phyloP scores from a whole-genome alignment of 805 yeast species.

The Blastobotrys chiropterorum region DNA sequence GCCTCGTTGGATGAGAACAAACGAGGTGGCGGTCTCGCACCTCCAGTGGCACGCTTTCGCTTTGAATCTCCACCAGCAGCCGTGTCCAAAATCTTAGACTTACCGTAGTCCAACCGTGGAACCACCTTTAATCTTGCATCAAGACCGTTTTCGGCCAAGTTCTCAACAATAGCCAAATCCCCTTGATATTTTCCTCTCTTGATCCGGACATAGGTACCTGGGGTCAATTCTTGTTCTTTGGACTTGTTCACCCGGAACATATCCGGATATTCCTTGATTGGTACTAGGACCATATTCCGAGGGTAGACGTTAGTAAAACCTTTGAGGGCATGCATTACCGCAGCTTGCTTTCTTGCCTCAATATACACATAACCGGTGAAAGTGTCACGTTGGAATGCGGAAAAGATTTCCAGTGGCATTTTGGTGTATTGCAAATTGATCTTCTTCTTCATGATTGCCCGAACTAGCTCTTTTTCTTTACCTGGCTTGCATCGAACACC shows the following conservation, averaged over 20 bases:
- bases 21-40: constrained; percentile 76
- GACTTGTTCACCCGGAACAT: constrained; percentile 83
- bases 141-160: constrained; percentile 87
- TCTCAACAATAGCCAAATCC: constrained; percentile 89
- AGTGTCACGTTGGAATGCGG: constrained; percentile 91
- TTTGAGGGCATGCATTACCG: constrained; percentile 78
- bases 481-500: constrained; percentile 93
- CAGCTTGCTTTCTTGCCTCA: constrained; percentile 90
- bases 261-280: constrained; percentile 93
- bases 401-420: constrained; percentile 74
- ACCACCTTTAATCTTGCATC: constrained; percentile 91
- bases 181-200: constrained; percentile 88
- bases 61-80: constrained; percentile 47
- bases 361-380: constrained; percentile 88
- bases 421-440: constrained; percentile 67
- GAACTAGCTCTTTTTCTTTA: constrained; percentile 83
- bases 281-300: constrained; percentile 75
- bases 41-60: constrained; percentile 45
- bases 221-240: constrained; percentile 78
- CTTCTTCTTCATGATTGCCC: constrained; percentile 78
- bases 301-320: constrained; percentile 85
- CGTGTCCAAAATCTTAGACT: constrained; percentile 28
- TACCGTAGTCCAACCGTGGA: constrained; percentile 90
- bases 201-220: constrained; percentile 88
- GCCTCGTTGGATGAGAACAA: constrained; percentile 89